Percentiles rank a stretch among this genome's conserved stretches.
These are phyloP conservation scores for Pseudotsuga menziesii DNA, from an alignment of 75 land plant genomes.

Conservation along the genomic window DNA sequence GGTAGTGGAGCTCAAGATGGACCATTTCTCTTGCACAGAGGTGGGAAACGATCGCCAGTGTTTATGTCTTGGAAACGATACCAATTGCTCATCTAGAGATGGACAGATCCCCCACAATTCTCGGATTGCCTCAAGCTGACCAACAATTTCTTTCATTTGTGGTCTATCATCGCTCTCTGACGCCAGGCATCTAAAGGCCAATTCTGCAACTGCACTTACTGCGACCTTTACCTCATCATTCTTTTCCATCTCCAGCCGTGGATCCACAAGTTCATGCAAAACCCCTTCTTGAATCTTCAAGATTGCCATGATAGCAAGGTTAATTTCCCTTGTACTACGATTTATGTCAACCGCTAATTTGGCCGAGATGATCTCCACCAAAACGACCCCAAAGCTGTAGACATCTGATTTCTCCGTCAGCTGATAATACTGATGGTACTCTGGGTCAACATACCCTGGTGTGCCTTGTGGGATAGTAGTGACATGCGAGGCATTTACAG, in stretches of 20 bases:
- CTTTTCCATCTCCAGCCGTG: slow-evolving; percentile 9
- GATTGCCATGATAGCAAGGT: slow-evolving; percentile 21
- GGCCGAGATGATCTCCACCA: slow-evolving; percentile 24
- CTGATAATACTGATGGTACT: slow-evolving; percentile 20
- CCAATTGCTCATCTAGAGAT: no score
- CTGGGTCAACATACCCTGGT: slow-evolving; percentile 28
- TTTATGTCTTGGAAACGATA: no score
- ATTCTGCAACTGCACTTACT: slow-evolving; percentile 19
- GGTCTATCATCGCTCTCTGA: slow-evolving; percentile 29
- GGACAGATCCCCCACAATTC: no score
- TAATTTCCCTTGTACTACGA: slow-evolving; percentile 16
- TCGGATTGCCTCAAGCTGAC: neutral
- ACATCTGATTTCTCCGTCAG: slow-evolving; percentile 32
- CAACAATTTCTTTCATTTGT: slow-evolving; percentile 24
- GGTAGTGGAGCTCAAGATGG: no score
- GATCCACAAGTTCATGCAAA: slow-evolving; percentile 28
- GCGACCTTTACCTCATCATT: neutral
- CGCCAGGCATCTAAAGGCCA: slow-evolving; percentile 30
- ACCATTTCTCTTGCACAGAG: no score
- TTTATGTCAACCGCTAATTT: slow-evolving; percentile 14
- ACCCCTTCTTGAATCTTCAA: slow-evolving; percentile 16
- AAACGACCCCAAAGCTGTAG: slow-evolving; percentile 34
- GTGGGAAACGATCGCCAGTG: no score
- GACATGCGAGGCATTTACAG: slow-evolving; percentile 14
- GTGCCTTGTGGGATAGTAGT: slow-evolving; percentile 27